Conservation (phyloP, 2,329 filamentous ascomycete species). For the Cladosporium oxysporum region DNA sequence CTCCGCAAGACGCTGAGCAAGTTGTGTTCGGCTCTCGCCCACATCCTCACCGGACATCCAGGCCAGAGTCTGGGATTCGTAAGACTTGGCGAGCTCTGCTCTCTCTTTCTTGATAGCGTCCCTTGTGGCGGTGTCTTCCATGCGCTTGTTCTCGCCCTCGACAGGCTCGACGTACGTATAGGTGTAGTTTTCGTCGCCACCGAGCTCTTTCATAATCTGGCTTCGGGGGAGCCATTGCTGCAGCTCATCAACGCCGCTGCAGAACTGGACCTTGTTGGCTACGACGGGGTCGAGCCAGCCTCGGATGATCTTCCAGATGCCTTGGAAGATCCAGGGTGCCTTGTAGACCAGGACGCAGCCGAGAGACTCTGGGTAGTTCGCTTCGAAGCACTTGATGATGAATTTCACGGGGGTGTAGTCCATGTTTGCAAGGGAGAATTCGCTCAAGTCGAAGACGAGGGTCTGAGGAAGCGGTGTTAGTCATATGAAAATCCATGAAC, state of each 20-base stretch:
- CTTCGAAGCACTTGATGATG: slow-evolving; percentile 98
- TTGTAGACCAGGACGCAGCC: slow-evolving; percentile 92
- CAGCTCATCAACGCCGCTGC: slow-evolving; percentile 76
- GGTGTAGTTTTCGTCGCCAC: slow-evolving; percentile 80
- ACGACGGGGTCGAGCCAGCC: slow-evolving; percentile 98
- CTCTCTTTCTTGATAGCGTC: slow-evolving; percentile 66
- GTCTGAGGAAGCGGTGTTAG: slow-evolving; percentile 56
- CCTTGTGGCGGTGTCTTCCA: slow-evolving; percentile 64
- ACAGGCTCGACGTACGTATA: slow-evolving; percentile 80
- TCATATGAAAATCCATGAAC: neutral
- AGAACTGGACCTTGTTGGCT: slow-evolving; percentile 90
- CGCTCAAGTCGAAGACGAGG: slow-evolving; percentile 93
- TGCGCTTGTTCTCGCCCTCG: slow-evolving; percentile 71
- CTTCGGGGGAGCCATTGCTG: slow-evolving; percentile 70
- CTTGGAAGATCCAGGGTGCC: slow-evolving; percentile 94
- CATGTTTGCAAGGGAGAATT: slow-evolving; percentile 95
- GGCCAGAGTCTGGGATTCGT: slow-evolving; percentile 70
- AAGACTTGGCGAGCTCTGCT: slow-evolving; percentile 66
- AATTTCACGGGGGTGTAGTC: slow-evolving; percentile 97
- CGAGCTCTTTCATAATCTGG: slow-evolving; percentile 79
- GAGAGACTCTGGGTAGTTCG: slow-evolving; percentile 93
- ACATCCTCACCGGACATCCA: slow-evolving; percentile 66
- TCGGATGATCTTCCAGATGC: slow-evolving; percentile 93
- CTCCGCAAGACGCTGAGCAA: slow-evolving; percentile 57
- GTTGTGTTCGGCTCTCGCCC: slow-evolving; percentile 34